phyloP scores from a whole-genome alignment of 257 asterid species.

The Nicotiana sylvestris region DNA sequence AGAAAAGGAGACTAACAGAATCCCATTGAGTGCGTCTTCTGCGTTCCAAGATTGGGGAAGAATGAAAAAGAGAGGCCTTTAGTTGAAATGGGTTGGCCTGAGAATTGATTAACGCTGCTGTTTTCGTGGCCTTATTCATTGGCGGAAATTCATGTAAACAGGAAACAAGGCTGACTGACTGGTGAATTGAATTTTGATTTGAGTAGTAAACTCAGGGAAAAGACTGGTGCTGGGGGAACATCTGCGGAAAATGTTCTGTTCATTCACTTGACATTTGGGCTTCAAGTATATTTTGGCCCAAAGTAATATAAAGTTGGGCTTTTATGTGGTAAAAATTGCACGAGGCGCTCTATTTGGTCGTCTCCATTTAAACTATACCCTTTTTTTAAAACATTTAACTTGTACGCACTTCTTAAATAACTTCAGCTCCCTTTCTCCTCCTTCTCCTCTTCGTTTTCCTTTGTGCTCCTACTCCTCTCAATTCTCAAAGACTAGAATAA shows the following conservation, averaged over 20 bases:
- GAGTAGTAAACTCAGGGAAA: not conserved
- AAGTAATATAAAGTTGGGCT: too few species aligned
- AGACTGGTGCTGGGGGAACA: not conserved
- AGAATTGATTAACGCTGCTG: slow-evolving; percentile 42
- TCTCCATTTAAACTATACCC: too few species aligned
- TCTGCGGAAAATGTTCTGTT: not conserved
- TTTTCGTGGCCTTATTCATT: slow-evolving; percentile 48
- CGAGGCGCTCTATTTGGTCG: too few species aligned
- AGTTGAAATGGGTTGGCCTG: slow-evolving; percentile 43
- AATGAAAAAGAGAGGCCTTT: slow-evolving; percentile 52
- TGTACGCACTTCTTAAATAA: too few species aligned
- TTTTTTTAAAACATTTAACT: too few species aligned
- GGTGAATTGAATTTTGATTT: not conserved
- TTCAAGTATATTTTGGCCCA: too few species aligned
- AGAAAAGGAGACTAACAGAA: slow-evolving; percentile 36
- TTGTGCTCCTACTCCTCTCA: too few species aligned
- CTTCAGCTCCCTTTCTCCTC: too few species aligned
- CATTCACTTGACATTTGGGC: not conserved
- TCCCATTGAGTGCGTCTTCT: slow-evolving; percentile 58
- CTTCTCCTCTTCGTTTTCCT: too few species aligned
- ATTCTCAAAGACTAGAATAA: too few species aligned
- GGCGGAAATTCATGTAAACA: slow-evolving; percentile 27
- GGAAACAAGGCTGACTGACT: not conserved
- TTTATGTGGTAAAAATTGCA: too few species aligned
- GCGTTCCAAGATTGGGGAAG: slow-evolving; percentile 67